phyloP scores from a whole-genome alignment of 2,329 filamentous ascomycete genomes.

The Hymenoscyphus fructigenus region DNA sequence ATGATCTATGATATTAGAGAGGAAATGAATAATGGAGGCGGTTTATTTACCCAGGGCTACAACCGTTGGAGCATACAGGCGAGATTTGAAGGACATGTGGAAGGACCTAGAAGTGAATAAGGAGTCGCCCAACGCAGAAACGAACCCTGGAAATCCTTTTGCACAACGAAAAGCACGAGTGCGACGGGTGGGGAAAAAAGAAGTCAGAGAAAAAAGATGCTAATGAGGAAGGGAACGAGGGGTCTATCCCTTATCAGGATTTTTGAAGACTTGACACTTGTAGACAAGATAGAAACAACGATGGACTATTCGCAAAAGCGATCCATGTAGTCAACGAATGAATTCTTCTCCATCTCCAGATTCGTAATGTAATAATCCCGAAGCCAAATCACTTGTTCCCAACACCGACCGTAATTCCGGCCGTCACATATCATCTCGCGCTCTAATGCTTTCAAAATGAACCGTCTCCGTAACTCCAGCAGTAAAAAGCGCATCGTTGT shows the following conservation, averaged over 20 bases:
- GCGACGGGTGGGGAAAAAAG: background rate
- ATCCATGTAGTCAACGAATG: conserved; percentile 1
- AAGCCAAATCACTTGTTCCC: background rate
- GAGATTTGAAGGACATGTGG: too few relatives aligned
- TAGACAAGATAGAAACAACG: background rate
- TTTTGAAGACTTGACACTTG: background rate
- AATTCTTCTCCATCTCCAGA: conserved; percentile 1
- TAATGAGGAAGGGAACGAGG: background rate
- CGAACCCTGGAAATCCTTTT: too few relatives aligned
- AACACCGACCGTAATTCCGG: background rate
- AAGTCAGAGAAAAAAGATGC: background rate
- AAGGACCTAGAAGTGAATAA: too few relatives aligned
- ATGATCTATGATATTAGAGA: too few relatives aligned
- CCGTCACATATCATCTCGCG: background rate
- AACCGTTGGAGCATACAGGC: too few relatives aligned
- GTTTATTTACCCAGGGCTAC: too few relatives aligned
- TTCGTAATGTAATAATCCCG: background rate
- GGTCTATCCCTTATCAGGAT: background rate
- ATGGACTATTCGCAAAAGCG: background rate
- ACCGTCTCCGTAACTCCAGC: conserved; percentile 21
- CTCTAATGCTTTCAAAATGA: background rate
- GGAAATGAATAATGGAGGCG: too few relatives aligned
- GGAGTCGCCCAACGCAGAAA: too few relatives aligned
- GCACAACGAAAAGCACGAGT: too few relatives aligned
- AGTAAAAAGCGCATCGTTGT: conserved; percentile 1